Evolutionary conservation across 805 yeast species (phyloP).

Genomic region (Candida gorgasii): DNA sequence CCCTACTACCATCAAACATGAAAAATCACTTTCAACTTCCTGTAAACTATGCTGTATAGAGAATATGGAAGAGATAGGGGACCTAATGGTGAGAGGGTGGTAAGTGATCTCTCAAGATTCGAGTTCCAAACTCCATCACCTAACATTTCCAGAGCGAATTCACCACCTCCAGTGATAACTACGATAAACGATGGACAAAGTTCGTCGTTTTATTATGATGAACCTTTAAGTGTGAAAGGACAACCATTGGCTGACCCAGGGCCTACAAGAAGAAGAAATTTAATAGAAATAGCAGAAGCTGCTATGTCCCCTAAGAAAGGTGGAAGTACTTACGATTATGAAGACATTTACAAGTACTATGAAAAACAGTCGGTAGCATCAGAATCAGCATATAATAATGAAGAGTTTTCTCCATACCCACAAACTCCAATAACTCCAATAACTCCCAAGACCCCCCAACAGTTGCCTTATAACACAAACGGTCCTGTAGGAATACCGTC

Average conservation of each 20-base stretch:
- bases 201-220: constrained; percentile 10
- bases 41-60: constrained; percentile 10
- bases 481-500: constrained; percentile 12
- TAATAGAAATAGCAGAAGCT: constrained; percentile 18
- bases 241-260: constrained; percentile 13
- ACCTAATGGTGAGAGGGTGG: constrained; percentile 19
- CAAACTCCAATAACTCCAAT: constrained; percentile 1
- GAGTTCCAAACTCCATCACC: constrained; percentile 27
- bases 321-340: constrained; percentile 12
- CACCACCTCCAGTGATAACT: constrained; percentile 26
- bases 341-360: constrained; percentile 21
- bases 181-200: constrained; percentile 4
- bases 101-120: constrained; percentile 35
- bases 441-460: constrained; percentile 1
- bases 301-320: constrained; percentile 9
- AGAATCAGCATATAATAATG: constrained; percentile 7
- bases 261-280: constrained; percentile 14
- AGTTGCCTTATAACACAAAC: constrained; percentile 13
- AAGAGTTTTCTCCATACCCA: constrained; percentile 19
- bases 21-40: background rate
- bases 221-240: background rate
- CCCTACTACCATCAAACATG: background rate
- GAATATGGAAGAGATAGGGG: background rate
- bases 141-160: constrained; percentile 30
- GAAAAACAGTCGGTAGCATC: constrained; percentile 16